Evolutionary conservation across 1,284 basidiomycete species (phyloP).

Genomic region (Rhodotorula sp.): DNA sequence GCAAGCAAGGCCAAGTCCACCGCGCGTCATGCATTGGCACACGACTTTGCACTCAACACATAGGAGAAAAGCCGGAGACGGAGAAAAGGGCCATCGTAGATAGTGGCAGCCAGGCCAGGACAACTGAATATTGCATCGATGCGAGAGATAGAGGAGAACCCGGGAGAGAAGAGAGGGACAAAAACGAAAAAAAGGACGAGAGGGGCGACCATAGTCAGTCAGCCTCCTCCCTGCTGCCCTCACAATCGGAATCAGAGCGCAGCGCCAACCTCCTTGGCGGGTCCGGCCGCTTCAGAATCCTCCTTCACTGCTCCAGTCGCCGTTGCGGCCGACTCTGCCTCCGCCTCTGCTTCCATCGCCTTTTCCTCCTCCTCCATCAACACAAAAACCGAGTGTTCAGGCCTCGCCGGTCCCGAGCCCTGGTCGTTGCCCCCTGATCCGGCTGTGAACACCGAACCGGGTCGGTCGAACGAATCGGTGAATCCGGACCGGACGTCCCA

Average conservation of each 20-base stretch:
- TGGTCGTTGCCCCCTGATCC: neutral
- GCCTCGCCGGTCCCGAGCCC: neutral
- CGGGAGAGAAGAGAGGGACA: too few species aligned
- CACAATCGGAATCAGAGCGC: neutral
- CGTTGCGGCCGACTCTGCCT: neutral
- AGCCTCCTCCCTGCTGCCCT: too few species aligned
- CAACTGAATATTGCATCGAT: too few species aligned
- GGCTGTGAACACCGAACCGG: neutral
- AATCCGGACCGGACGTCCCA: conserved; percentile 11
- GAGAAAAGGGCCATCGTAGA: too few species aligned
- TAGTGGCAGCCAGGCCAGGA: too few species aligned
- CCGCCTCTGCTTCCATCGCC: neutral
- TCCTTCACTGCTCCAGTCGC: neutral
- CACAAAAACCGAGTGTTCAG: conserved; percentile 19
- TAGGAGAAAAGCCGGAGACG: too few species aligned
- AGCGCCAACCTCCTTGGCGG: neutral
- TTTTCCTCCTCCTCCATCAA: conserved; percentile 20
- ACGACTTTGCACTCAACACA: too few species aligned
- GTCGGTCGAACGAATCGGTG: neutral
- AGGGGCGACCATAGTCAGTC: too few species aligned
- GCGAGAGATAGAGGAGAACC: too few species aligned
- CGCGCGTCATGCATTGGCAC: too few species aligned
- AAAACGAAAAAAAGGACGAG: too few species aligned
- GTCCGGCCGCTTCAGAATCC: neutral
- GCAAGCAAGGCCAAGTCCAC: too few species aligned